phyloP scores from a whole-genome alignment of 495 filamentous ascomycete genomes.

The Penicillium parvum region DNA sequence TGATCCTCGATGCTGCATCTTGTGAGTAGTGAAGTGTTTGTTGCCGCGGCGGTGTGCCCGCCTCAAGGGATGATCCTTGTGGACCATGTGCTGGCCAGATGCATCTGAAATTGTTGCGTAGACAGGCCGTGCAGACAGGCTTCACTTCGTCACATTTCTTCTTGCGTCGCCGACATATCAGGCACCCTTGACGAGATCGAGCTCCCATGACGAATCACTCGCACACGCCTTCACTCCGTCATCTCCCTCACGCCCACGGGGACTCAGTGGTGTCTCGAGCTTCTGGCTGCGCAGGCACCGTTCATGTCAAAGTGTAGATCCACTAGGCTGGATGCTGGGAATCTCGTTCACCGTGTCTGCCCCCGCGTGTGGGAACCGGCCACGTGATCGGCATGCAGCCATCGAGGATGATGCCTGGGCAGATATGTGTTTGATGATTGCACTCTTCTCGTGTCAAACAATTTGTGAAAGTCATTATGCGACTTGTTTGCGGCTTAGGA shows the following conservation, averaged over 20 bases:
- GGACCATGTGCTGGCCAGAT: conserved; percentile 12
- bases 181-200: conserved; percentile 15
- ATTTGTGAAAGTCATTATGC: not conserved
- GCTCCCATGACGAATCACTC: conserved; percentile 13
- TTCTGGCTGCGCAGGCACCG: no score
- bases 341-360: not conserved
- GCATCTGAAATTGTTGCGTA: conserved; percentile 17
- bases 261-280: no score
- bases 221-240: no score
- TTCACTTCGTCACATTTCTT: conserved; percentile 21
- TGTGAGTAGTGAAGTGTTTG: not conserved
- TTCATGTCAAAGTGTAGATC: no score
- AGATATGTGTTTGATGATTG: no score
- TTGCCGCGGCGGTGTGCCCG: conserved; percentile 1
- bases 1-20: not conserved
- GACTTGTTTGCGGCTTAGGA: not conserved
- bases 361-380: not conserved
- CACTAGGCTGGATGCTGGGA: no score
- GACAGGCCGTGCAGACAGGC: conserved; percentile 17
- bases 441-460: no score
- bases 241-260: no score
- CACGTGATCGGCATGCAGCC: conserved; percentile 7
- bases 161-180: conserved; percentile 17
- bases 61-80: not conserved
- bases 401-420: no score